Conservation (phyloP, 2,329 filamentous ascomycete genomes). For the Phyllosticta capitalensis region DNA sequence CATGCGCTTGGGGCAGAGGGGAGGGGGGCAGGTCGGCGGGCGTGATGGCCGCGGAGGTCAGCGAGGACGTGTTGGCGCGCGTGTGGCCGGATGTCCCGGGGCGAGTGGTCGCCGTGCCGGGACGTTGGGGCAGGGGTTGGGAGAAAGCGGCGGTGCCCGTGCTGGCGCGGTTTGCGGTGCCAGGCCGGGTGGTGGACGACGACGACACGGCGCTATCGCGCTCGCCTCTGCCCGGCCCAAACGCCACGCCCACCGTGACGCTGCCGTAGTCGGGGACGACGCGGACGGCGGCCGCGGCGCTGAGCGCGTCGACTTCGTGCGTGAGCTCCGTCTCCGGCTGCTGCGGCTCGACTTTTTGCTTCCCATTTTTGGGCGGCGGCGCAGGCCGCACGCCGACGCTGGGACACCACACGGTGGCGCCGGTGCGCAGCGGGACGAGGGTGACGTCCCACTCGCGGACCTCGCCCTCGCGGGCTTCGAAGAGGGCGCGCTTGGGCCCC, state of each 20-base stretch:
- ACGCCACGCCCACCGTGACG: conserved; percentile 42
- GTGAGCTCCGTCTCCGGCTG: conserved; percentile 27
- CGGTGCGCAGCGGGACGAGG: conserved; percentile 58
- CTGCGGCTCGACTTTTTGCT: conserved; percentile 8
- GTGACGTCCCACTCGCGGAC: conserved; percentile 53
- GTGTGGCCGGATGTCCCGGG: neutral
- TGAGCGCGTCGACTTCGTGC: conserved; percentile 73
- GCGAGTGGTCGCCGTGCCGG: neutral
- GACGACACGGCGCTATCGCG: neutral
- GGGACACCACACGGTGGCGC: conserved; percentile 62
- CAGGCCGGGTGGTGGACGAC: neutral
- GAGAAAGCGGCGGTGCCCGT: neutral
- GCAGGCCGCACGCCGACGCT: neutral
- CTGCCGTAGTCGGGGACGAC: conserved; percentile 62
- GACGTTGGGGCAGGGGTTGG: too few relatives aligned
- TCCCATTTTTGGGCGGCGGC: conserved; percentile 12
- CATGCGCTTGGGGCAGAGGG: too few relatives aligned
- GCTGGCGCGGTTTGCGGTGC: neutral
- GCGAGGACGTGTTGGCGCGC: neutral
- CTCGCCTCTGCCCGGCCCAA: neutral
- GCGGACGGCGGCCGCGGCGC: conserved; percentile 65
- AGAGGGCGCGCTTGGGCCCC: conserved; percentile 69
- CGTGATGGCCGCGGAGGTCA: neutral
- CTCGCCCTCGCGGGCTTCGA: conserved; percentile 46
- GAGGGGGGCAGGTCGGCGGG: neutral